Conservation (phyloP, 805 yeast species). For the Spathaspora gorwiae region DNA sequence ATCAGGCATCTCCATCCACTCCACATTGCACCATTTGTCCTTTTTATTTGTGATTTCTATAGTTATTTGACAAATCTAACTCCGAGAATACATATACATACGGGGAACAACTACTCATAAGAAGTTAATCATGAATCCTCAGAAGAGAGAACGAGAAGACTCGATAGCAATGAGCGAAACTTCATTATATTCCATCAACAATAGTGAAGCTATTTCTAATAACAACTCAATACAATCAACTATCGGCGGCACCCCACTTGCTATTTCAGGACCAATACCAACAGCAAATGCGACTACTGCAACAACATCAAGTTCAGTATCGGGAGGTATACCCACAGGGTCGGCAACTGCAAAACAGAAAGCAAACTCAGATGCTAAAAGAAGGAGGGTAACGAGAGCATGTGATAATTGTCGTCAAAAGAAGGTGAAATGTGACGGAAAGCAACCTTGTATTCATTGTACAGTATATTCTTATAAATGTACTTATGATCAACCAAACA, state of each 20-base stretch:
- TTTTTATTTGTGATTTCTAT: too few relatives aligned
- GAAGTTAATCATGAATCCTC: neutral
- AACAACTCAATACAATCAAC: too few relatives aligned
- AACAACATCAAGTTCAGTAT: neutral
- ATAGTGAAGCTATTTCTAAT: too few relatives aligned
- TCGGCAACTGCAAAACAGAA: neutral
- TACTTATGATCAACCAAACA: slow-evolving; percentile 75
- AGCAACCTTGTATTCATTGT: slow-evolving; percentile 75
- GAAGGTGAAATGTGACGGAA: slow-evolving; percentile 78
- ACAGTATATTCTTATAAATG: slow-evolving; percentile 84
- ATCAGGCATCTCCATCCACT: too few relatives aligned
- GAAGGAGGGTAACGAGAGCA: slow-evolving; percentile 67
- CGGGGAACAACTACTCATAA: too few relatives aligned
- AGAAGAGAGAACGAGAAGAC: neutral
- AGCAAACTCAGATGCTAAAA: slow-evolving; percentile 28
- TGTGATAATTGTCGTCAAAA: slow-evolving; percentile 73
- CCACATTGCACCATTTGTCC: too few relatives aligned
- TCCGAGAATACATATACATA: too few relatives aligned
- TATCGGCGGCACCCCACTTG: too few relatives aligned
- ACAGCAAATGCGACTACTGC: neutral
- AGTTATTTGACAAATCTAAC: too few relatives aligned
- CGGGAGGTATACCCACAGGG: too few relatives aligned
- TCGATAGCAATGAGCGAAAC: neutral
- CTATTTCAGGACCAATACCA: too few relatives aligned
- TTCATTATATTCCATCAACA: too few relatives aligned